Evolutionary conservation across 441 rosid species (phyloP).

Genomic region (Pelargonium citronellum): DNA sequence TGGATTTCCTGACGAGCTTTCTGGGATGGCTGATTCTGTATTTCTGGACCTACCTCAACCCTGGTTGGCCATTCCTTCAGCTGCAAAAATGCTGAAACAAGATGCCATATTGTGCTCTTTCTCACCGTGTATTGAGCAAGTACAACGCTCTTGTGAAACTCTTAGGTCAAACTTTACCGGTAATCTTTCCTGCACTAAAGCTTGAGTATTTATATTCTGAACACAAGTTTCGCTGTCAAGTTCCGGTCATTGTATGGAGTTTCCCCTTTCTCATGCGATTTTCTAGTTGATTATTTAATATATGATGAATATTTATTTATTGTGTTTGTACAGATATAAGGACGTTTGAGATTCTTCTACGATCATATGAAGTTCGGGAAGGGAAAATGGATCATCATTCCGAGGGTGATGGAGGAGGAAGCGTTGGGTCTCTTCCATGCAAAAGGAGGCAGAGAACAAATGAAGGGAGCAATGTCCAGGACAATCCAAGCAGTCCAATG

Average conservation of each 20-base stretch:
- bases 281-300: not conserved
- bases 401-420: constrained; percentile 29
- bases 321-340: constrained; percentile 50
- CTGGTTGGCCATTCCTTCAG: constrained; percentile 72
- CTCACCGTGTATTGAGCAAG: constrained; percentile 92
- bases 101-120: constrained; percentile 77
- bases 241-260: too few relatives aligned
- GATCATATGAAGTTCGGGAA: constrained; percentile 70
- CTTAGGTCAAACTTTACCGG: constrained; percentile 63
- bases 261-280: not conserved
- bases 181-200: constrained; percentile 18
- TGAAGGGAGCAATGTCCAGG: not conserved
- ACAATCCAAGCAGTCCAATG: not conserved
- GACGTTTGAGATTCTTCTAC: constrained; percentile 76
- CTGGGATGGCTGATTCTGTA: constrained; percentile 58
- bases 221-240: too few relatives aligned
- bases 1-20: constrained; percentile 70
- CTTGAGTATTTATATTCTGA: too few relatives aligned
- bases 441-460: constrained; percentile 46
- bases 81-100: constrained; percentile 68
- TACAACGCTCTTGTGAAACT: constrained; percentile 72
- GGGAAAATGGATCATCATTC: constrained; percentile 34
- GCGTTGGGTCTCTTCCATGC: constrained; percentile 40
- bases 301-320: not conserved
- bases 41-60: constrained; percentile 90